Evolutionary conservation across 2,329 filamentous ascomycete species (phyloP).

Genomic region (Pseudocercospora cruenta): DNA sequence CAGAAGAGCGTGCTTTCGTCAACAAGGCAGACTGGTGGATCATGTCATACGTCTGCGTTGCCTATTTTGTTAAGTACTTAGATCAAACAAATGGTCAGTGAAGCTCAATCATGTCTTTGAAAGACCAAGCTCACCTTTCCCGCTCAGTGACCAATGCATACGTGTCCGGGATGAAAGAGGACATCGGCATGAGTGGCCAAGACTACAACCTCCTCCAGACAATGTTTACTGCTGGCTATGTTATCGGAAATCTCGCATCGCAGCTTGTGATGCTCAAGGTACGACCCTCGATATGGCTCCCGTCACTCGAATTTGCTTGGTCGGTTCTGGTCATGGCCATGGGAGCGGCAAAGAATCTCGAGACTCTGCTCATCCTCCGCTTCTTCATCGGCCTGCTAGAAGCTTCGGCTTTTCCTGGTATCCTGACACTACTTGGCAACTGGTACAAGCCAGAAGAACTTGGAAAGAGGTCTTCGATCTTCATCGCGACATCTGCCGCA

Average conservation of each 20-base stretch:
- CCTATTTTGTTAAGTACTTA: slow-evolving; percentile 58
- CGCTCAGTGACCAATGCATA: slow-evolving; percentile 41
- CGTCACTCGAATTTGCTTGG: slow-evolving; percentile 19
- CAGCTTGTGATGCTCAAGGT: slow-evolving; percentile 19
- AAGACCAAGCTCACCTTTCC: no score
- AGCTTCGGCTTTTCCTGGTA: slow-evolving; percentile 20
- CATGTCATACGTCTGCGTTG: slow-evolving; percentile 18
- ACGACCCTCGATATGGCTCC: slow-evolving; percentile 18
- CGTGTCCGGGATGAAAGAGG: slow-evolving; percentile 48
- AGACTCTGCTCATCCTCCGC: slow-evolving; percentile 17
- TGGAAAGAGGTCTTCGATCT: slow-evolving; percentile 22
- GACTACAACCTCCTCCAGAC: slow-evolving; percentile 41
- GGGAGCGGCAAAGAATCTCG: slow-evolving; percentile 21
- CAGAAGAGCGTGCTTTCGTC: slow-evolving; percentile 53
- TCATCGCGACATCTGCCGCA: slow-evolving; percentile 21
- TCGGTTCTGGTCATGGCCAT: slow-evolving; percentile 20
- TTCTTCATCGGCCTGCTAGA: slow-evolving; percentile 23
- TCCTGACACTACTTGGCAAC: slow-evolving; percentile 16
- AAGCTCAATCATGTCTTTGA: no score
- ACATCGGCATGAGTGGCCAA: slow-evolving; percentile 43
- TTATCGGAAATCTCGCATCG: slow-evolving; percentile 21
- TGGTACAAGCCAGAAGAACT: slow-evolving; percentile 26
- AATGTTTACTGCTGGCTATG: slow-evolving; percentile 22
- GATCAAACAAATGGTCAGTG: slow-evolving; percentile 31
- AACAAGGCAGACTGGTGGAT: slow-evolving; percentile 52